Percentiles rank a stretch among this genome's conserved stretches.
Conservation (phyloP, 768 basidiomycete genomes). For the Galerina sulciceps region DNA sequence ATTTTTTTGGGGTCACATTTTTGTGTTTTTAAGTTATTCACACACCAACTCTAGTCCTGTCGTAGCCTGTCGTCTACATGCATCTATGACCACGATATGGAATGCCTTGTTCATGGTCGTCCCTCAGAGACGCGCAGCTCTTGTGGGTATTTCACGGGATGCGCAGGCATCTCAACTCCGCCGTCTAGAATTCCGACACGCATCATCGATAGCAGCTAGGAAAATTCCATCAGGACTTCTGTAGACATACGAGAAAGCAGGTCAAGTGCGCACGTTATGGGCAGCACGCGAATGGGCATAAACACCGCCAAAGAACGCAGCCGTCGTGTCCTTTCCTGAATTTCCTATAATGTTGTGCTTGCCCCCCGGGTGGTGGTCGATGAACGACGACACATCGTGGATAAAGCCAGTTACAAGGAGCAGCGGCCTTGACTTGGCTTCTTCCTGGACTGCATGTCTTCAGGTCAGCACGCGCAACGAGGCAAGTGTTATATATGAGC, state of each 20-base stretch:
- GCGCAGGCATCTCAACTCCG: constrained; percentile 19
- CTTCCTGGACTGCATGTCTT: constrained; percentile 57
- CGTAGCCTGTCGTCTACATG: no score
- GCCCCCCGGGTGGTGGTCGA: constrained; percentile 84
- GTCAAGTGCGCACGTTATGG: constrained; percentile 41
- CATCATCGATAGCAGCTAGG: constrained; percentile 58
- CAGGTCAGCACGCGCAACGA: not conserved
- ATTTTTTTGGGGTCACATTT: not conserved
- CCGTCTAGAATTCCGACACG: constrained; percentile 62
- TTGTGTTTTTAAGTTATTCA: no score
- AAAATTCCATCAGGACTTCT: not conserved
- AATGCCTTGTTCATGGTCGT: not conserved
- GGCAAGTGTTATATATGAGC: constrained; percentile 28
- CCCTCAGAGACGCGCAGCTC: constrained; percentile 12
- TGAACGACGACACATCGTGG: constrained; percentile 78
- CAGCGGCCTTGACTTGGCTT: constrained; percentile 66
- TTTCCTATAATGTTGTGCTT: constrained; percentile 54
- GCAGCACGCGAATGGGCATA: constrained; percentile 67
- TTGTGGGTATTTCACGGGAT: not conserved
- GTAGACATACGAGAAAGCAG: not conserved
- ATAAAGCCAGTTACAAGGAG: constrained; percentile 86
- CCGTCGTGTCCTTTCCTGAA: constrained; percentile 83
- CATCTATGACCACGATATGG: no score
- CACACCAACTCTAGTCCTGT: no score
- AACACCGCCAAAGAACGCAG: constrained; percentile 80